These are phyloP conservation scores for Chalciporus pseudorubinellus DNA, from an alignment of 768 basidiomycete species.

Conservation along the genomic window DNA sequence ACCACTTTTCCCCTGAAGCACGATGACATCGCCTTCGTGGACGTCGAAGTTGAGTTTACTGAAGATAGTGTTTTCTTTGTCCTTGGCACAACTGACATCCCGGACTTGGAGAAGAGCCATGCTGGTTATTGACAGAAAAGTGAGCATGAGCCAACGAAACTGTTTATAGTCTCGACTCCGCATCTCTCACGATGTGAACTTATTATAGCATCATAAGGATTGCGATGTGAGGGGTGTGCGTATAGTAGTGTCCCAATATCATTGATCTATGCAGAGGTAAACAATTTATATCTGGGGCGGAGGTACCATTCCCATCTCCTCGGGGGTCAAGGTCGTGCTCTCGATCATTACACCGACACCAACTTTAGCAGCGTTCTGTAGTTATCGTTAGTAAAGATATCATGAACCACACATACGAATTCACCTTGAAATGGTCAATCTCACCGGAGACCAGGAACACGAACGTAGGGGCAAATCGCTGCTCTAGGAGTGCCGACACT, in stretches of 20 bases:
- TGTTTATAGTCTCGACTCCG: background rate
- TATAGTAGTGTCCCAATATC: slow-evolving; percentile 20
- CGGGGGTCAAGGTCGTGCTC: slow-evolving; percentile 73
- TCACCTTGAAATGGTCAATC: slow-evolving; percentile 97
- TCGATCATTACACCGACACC: slow-evolving; percentile 99
- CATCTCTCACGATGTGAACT: slow-evolving; percentile 18
- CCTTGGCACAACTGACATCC: slow-evolving; percentile 47
- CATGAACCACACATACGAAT: slow-evolving; percentile 11
- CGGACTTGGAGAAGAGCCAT: slow-evolving; percentile 49
- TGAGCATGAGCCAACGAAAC: too few species aligned
- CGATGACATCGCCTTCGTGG: slow-evolving; percentile 69
- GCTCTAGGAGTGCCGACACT: slow-evolving; percentile 91
- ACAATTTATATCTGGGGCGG: slow-evolving; percentile 40
- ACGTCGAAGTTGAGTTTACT: slow-evolving; percentile 59
- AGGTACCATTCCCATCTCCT: slow-evolving; percentile 73
- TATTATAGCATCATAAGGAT: background rate
- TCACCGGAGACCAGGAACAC: slow-evolving; percentile 94
- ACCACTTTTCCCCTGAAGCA: slow-evolving; percentile 80
- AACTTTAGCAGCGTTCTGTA: slow-evolving; percentile 87
- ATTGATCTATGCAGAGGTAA: slow-evolving; percentile 28
- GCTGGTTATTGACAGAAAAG: slow-evolving; percentile 11
- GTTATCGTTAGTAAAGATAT: background rate
- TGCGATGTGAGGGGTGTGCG: slow-evolving; percentile 12
- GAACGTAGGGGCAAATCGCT: slow-evolving; percentile 93
- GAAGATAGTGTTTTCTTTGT: slow-evolving; percentile 52